Conservation (phyloP, 352 stramenopile genomes). For the Pythium inflatum region DNA sequence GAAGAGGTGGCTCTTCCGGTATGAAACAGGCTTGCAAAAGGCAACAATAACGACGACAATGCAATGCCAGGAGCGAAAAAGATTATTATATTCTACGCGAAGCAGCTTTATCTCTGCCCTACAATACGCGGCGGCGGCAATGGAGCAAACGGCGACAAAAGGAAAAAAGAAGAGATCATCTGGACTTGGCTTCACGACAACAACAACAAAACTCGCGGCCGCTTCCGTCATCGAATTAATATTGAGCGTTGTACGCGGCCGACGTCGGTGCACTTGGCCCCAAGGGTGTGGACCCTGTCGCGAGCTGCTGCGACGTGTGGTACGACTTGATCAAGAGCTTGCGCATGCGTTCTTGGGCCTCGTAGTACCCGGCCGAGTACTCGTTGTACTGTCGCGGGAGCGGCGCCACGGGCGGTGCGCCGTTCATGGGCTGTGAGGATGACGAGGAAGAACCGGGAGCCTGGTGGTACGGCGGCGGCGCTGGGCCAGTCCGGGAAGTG, state of each 20-base stretch:
- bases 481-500: not conserved
- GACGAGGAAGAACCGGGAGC: no score
- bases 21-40: no score
- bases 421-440: no score
- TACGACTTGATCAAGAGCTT: constrained; percentile 82
- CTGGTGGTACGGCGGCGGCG: constrained; percentile 15
- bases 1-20: no score
- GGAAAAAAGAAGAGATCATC: no score
- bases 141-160: no score
- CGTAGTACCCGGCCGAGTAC: constrained; percentile 57
- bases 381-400: constrained; percentile 38
- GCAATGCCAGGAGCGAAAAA: no score
- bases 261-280: not conserved
- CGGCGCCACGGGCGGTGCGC: constrained; percentile 17
- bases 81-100: no score
- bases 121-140: no score
- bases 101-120: no score
- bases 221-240: constrained; percentile 11
- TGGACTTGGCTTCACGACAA: no score
- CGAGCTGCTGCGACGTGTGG: constrained; percentile 80
- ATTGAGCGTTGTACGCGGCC: constrained; percentile 23
- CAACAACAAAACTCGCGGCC: constrained; percentile 8
- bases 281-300: constrained; percentile 33
- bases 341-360: constrained; percentile 75
- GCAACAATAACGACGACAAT: no score